Base-by-base conservation (phyloP, 345 rosid species). In the Brassica carinata region DNA sequence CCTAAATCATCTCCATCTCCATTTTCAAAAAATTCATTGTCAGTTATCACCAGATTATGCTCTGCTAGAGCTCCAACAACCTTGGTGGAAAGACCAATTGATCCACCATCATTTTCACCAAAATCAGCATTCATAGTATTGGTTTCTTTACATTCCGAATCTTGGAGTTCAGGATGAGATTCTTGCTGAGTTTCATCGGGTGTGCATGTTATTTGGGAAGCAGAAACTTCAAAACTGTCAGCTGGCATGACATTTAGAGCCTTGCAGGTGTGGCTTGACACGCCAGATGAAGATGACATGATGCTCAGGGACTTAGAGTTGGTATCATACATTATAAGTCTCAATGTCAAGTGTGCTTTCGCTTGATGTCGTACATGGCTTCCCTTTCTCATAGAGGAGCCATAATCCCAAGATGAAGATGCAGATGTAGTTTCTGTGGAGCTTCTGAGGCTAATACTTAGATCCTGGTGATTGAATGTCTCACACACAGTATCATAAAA, bases 371-470 rank as follows among this genome's bases (percentile, higher is more conserved):
- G 94, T 29, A 89, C 84, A 83, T 84, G 89, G 81, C 80, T 76
- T 36, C 90, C 97, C 58, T 85, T 76, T 64, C 84, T 93, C 77
- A 91, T 88, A 76, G 85, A 85, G 72, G 95, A 89, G 83, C 89
- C 80, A 27, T 85, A 85, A 87, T 96, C 98, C 79, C 86, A 76
- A 75, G 97, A 93, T 72, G 99, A 93, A 58, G 98, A 90, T 79
- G 92, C 86, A 31, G 99, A 96, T 18, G 78, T 79, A 83, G 92
- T 96, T 68, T 95, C 95, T 23, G 86, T 73, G 70, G 95, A 96
- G 90, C 95, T 93, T 90, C 94, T 89, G 66, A 90, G 86, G 84
- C 94, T 88, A 84, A 83, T 87, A 71, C 87, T 79, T 83, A 84
- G 85, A 66, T 89, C 89, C 83, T n/a, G n/a, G n/a, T n/a, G n/a